Conservation (phyloP, 306 rosid genomes). For the Prunus fruticosa region DNA sequence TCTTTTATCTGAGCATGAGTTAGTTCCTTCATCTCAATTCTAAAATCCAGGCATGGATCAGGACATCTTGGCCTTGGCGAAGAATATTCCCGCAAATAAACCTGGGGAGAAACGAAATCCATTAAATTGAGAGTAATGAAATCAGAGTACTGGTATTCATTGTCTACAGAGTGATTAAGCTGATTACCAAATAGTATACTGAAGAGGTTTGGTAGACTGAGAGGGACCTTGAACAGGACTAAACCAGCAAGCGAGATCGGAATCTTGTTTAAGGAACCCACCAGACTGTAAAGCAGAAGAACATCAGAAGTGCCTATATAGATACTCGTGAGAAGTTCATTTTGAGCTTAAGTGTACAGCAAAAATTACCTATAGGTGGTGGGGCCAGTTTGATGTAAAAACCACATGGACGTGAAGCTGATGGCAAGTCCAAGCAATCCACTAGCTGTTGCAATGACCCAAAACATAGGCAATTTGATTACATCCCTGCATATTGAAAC, state of each 20-base stretch:
- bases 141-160: not conserved
- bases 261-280: slow-evolving; percentile 93
- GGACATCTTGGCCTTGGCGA: slow-evolving; percentile 83
- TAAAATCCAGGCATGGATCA: not conserved
- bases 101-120: slow-evolving; percentile 38
- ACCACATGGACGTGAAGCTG: slow-evolving; percentile 96
- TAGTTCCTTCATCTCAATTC: not conserved
- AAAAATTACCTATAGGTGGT: slow-evolving; percentile 73
- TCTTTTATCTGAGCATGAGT: not conserved
- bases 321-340: not conserved
- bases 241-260: slow-evolving; percentile 82
- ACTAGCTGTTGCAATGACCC: slow-evolving; percentile 77
- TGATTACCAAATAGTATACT: slow-evolving; percentile 82
- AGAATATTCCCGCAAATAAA: slow-evolving; percentile 80
- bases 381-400: slow-evolving; percentile 84
- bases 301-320: not conserved
- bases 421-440: slow-evolving; percentile 87
- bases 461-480: slow-evolving; percentile 62
- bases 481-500: slow-evolving; percentile 53
- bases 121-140: no score
- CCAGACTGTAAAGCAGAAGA: slow-evolving; percentile 54
- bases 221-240: slow-evolving; percentile 67
- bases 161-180: not conserved
- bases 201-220: slow-evolving; percentile 61
- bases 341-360: not conserved